Base-by-base conservation (phyloP, 768 basidiomycete genomes). In the Tricholoma matsutake region DNA sequence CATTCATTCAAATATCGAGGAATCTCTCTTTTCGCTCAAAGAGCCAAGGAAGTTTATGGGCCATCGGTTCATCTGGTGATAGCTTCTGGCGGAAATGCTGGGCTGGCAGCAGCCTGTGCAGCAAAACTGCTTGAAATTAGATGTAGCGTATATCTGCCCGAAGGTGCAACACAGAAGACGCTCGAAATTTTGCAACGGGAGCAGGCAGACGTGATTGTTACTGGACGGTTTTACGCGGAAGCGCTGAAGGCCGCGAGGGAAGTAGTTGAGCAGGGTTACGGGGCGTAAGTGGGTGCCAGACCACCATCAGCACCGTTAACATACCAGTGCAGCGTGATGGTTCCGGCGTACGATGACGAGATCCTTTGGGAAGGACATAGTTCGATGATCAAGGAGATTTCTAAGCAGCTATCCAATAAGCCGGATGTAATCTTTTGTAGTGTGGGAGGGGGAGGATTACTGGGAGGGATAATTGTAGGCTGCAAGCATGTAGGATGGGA, bases 51-150 rank as follows among this genome's bases (percentile, higher is more conserved):
- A 60, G 73, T 69, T 18, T 77, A 82, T 56, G 90, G 91, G 0
- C 69, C 79, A 11, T 68, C 70, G 29, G 76, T 86, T 5, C 91
- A 90, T 69, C 75, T 86, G 45, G 75, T 91, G 45, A 83, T 86
- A 55, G 89, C 91, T 0, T 92, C 91, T 0, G 83, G 87, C 4
- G 91, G 91, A n/a, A 92, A 92, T 67, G 91, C 88, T n/a, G 90
- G 86, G 1, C 75, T 91, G 13, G 91, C 89, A 11, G 82, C 83
- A 0, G 89, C 89, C 14, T 81, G 83, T 62, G 86, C 85, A 20
- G 83, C 89, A 8, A 75, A 80, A 29, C 73, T 68, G 18, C 77
- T 91, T 22, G 73, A 74, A 6, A 74, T 90, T 45, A 76, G 70
- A 67, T 91, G 89, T 69, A 88, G 84, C 6, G 85, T 92, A 2